Conservation (phyloP, 805 yeast genomes). For the Candida sphagnicola region DNA sequence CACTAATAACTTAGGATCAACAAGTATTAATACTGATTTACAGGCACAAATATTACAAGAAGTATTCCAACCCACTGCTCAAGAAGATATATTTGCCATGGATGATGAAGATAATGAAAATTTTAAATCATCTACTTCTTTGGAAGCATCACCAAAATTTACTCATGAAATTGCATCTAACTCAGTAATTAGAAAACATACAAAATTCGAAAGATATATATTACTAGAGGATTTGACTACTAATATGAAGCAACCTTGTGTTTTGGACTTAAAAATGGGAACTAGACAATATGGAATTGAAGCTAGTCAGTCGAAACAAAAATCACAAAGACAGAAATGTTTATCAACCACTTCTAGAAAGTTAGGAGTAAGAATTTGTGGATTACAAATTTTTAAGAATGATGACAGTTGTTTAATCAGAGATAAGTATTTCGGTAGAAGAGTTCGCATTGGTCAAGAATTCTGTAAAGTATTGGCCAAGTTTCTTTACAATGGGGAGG, state of each 20-base stretch:
- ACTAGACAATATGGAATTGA: slow-evolving; percentile 98
- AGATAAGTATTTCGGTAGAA: slow-evolving; percentile 92
- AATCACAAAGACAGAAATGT: slow-evolving; percentile 82
- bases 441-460: slow-evolving; percentile 64
- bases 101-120: slow-evolving; percentile 34
- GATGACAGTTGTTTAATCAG: slow-evolving; percentile 52
- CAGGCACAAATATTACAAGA: slow-evolving; percentile 37
- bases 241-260: slow-evolving; percentile 82
- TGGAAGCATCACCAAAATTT: slow-evolving; percentile 1
- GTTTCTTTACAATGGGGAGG: slow-evolving; percentile 74
- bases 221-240: slow-evolving; percentile 86
- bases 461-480: slow-evolving; percentile 72
- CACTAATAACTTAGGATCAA: slow-evolving; percentile 25
- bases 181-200: slow-evolving; percentile 30
- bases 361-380: slow-evolving; percentile 92
- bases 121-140: not conserved
- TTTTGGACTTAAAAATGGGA: slow-evolving; percentile 95
- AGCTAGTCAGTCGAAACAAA: slow-evolving; percentile 66
- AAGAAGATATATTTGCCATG: slow-evolving; percentile 41
- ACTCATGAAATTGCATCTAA: not conserved
- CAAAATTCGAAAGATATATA: slow-evolving; percentile 75
- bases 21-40: slow-evolving; percentile 33
- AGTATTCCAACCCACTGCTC: slow-evolving; percentile 26
- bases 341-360: slow-evolving; percentile 70
- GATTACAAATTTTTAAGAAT: slow-evolving; percentile 62